Percentiles rank a stretch among this genome's conserved stretches.
Conservation (phyloP, 352 stramenopile genomes). For the Pilasporangium apinafurcum region DNA sequence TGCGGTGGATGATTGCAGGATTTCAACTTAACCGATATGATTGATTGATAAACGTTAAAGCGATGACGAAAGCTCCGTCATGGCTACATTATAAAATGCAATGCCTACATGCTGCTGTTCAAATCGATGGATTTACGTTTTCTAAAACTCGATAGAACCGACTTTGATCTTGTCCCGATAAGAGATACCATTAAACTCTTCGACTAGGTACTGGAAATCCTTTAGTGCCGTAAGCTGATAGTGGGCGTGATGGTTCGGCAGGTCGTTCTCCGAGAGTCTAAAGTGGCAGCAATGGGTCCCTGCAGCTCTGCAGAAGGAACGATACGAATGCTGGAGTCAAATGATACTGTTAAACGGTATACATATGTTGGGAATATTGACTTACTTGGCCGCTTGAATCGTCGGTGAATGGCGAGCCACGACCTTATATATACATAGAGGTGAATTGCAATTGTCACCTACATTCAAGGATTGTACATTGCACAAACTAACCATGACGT, state of each 20-base stretch:
- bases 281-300: slow-evolving; percentile 58
- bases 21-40: no score
- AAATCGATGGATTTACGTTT: no score
- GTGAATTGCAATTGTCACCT: neutral
- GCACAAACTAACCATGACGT: slow-evolving; percentile 47
- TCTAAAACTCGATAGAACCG: no score
- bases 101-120: no score
- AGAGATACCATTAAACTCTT: slow-evolving; percentile 74
- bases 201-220: slow-evolving; percentile 63
- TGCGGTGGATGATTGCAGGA: no score
- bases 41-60: no score
- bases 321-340: no score
- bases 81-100: no score
- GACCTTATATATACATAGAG: slow-evolving; percentile 7
- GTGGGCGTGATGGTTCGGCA: slow-evolving; percentile 72
- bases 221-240: slow-evolving; percentile 51
- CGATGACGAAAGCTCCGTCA: no score
- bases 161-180: slow-evolving; percentile 39
- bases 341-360: no score
- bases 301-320: slow-evolving; percentile 21
- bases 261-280: slow-evolving; percentile 50
- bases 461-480: neutral
- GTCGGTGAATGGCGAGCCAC: slow-evolving; percentile 44
- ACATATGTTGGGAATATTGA: neutral
- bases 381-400: slow-evolving; percentile 61